Evolutionary conservation across 2,329 filamentous ascomycete species (phyloP), one percentile per base, ranked within the genome.

Genomic region (Bipolaris gigantea): DNA sequence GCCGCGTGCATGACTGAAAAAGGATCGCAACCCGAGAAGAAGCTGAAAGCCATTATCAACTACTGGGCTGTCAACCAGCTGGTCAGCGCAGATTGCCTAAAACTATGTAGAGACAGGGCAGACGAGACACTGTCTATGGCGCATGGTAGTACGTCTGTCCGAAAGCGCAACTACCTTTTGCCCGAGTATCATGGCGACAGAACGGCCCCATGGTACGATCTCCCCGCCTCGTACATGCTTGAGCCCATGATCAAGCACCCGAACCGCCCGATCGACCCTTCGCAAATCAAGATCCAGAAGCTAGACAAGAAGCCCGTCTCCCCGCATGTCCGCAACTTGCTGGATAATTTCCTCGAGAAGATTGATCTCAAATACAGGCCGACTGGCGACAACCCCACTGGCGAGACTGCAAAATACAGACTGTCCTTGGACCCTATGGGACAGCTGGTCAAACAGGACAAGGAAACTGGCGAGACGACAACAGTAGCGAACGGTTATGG

Each of bases 401-500:
- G 66, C 48, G 65, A 67, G 32, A 67, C 67, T 4, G 52, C 59
- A 27, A 67, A 67, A n/a, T 86, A 90, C 59, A 76, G 59, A 13
- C 39, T 71, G 6, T 64, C 50, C 41, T 43, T 93, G n/a, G 88
- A 90, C 66, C 85, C 88, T 60, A 79, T 94, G 54, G 91, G 90
- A 10, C 88, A 94, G 69, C 76, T 81, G 15, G 78, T 90, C 30
- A 48, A 76, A 86, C 16, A 84, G 2, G 85, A 91, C 62, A 84
- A 87, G 61, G 76, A 84, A n/a, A 88, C 84, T 0, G 86, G 86
- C 0, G 84, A 88, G 2, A 75, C 87, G 2, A 70, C 86, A 6
- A 80, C 81, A 6, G 87, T 86, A 1, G 86, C 90, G 59, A 90
- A 89, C 0, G 95, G 95, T 72, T 95, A 95, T 69, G 92, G 91